Evolutionary conservation across 169 alveolate species (phyloP), one percentile per base, ranked within the genome.

Genomic region (Plasmodium gaboni): DNA sequence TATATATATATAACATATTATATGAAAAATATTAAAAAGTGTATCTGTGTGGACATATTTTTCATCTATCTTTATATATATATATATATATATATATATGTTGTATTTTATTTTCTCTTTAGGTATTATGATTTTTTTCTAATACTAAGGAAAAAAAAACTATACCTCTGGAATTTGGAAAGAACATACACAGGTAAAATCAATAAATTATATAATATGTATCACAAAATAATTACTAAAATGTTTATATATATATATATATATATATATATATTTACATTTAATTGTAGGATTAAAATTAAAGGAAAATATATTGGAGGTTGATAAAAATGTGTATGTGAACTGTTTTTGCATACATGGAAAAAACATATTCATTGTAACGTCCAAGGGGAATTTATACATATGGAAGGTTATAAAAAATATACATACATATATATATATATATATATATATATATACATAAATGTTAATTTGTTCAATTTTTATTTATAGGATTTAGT

Each of bases 81-180:
- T 32, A 32, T 32, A 32, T 32, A 32, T 32, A 32, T 32, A 51
- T 12, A 51, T 15, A 10, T 7, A 6, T 50, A 10, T 12, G 19
- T 38, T n/a, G 1, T 12, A 17, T 8, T 19, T 46, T 76, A 26
- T 22, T 12, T 61, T 61, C 10, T 28, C 10, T 78, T 19, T 38
- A 78, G 89, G 71, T 78, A 78, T 55, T 15, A 78, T n/a, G 76
- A 78, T 42, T 78, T 65, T 51, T 78, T 78, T 65, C 17, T 78
- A 78, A 78, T 78, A 26, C 67, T 78, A 9, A 50, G 80, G 28
- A 50, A 46, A 51, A 65, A 17, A 22, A 78, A 78, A 57, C 28
- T 78, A 9, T 65, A 51, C 42, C 28, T 78, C 15, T 78, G 89
- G 89, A 78, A 78, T 57, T 42, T 78, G 53, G 89, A 78, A 48